phyloP scores from a whole-genome alignment of 495 filamentous ascomycete genomes.

The Amphirosellinia nigrospora region DNA sequence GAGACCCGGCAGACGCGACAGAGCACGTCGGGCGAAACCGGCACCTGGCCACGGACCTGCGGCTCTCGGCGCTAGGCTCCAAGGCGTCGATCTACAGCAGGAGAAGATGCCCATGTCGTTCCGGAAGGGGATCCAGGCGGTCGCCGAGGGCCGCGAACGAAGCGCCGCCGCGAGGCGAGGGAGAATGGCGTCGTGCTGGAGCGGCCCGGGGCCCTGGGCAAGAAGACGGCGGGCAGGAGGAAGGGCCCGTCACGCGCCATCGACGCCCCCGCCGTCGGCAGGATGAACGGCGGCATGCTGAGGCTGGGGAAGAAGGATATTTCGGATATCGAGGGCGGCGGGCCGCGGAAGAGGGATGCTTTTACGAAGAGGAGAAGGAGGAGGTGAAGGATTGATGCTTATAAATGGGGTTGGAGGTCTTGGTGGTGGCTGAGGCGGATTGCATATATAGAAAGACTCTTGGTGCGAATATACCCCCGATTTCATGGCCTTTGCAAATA shows the following conservation, averaged over 20 bases:
- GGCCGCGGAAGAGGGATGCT: conserved; percentile 11
- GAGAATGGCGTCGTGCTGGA: conserved; percentile 94
- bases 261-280: conserved; percentile 77
- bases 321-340: conserved; percentile 63
- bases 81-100: conserved; percentile 75
- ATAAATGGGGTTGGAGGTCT: neutral
- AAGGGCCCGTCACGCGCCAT: conserved; percentile 56
- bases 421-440: neutral
- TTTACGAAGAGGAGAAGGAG: conserved; percentile 7
- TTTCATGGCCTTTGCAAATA: neutral
- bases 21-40: conserved; percentile 50
- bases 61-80: conserved; percentile 79
- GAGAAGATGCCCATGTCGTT: conserved; percentile 84
- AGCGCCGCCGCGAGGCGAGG: conserved; percentile 74
- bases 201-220: conserved; percentile 50
- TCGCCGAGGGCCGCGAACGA: conserved; percentile 69
- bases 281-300: conserved; percentile 78
- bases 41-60: conserved; percentile 80
- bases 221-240: conserved; percentile 44
- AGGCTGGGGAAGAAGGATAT: conserved; percentile 81
- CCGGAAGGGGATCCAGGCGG: conserved; percentile 76
- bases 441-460: neutral
- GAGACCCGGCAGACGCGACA: conserved; percentile 44
- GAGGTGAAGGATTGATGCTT: neutral
- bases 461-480: neutral